These are phyloP conservation scores for Cryphonectria carpinicola DNA, from an alignment of 2,329 filamentous ascomycete genomes.

Conservation along the genomic window DNA sequence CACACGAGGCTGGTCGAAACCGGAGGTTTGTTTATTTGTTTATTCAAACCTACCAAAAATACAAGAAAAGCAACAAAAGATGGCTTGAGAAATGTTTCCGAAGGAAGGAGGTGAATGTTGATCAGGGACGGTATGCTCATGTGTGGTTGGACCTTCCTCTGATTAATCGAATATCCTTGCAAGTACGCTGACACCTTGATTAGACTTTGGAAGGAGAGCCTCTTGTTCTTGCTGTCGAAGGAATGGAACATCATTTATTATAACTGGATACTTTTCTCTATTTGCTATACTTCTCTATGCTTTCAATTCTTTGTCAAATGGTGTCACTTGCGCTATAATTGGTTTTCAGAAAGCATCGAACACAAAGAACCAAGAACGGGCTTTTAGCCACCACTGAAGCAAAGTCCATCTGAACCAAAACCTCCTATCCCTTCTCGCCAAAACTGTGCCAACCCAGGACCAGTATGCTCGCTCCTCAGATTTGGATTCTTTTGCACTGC, in stretches of 20 bases:
- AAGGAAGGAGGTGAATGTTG: neutral
- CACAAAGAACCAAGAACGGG: neutral
- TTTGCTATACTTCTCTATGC: no score
- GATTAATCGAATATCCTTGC: no score
- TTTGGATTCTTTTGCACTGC: neutral
- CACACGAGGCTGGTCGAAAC: neutral
- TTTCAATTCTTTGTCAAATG: neutral
- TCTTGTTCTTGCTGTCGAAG: no score
- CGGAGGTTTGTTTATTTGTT: neutral
- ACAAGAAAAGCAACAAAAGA: no score
- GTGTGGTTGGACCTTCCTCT: neutral
- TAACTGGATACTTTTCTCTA: no score
- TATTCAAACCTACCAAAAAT: neutral
- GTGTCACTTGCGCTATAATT: neutral
- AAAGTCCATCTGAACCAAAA: neutral
- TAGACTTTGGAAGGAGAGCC: no score
- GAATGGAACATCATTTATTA: no score
- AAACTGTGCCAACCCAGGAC: neutral
- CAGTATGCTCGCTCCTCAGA: neutral
- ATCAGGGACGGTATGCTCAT: neutral
- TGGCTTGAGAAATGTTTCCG: neutral
- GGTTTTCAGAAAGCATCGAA: neutral
- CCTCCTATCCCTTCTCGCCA: neutral
- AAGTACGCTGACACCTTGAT: no score
- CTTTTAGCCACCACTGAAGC: neutral